Percentiles rank a stretch among this genome's conserved stretches.
Conservation (phyloP, 495 filamentous ascomycete genomes). For the Talaromyces borbonicus region DNA sequence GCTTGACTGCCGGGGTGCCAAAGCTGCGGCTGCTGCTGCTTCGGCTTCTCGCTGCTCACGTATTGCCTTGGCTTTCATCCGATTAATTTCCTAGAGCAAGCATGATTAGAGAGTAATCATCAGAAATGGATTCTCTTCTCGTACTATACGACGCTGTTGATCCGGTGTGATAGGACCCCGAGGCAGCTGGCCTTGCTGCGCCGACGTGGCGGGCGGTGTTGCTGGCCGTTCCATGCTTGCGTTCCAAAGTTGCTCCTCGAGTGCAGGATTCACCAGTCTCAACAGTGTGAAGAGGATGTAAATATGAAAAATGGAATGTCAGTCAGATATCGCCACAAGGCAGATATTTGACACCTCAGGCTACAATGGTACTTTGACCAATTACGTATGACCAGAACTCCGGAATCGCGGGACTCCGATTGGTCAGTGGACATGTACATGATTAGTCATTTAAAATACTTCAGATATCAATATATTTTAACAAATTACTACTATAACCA, state of each 20-base stretch:
- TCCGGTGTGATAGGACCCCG: constrained; percentile 61
- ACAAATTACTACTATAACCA: too few species aligned
- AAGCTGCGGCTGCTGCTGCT: constrained; percentile 21
- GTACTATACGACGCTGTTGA: constrained; percentile 58
- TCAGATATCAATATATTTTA: too few species aligned
- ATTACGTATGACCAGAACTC: neutral
- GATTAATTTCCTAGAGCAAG: constrained; percentile 64
- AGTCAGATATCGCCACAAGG: neutral
- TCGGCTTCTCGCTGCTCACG: constrained; percentile 60
- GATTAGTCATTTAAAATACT: too few species aligned
- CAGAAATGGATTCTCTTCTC: constrained; percentile 11
- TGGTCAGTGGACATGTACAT: neutral
- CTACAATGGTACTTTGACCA: neutral
- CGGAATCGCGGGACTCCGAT: neutral
- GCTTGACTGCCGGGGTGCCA: constrained; percentile 20
- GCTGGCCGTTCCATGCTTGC: constrained; percentile 36
- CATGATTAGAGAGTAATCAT: neutral
- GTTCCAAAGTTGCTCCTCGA: too few species aligned
- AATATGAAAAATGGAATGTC: neutral
- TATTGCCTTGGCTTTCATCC: constrained; percentile 84
- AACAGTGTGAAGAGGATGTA: neutral
- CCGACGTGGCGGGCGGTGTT: constrained; percentile 48
- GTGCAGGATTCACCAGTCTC: neutral
- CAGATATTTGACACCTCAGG: neutral
- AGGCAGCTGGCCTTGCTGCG: constrained; percentile 29